Percentiles rank a stretch among this genome's conserved stretches.
These are phyloP conservation scores for Chimonanthus praecox DNA, from an alignment of 164 flowering plant genomes.

Conservation along the genomic window DNA sequence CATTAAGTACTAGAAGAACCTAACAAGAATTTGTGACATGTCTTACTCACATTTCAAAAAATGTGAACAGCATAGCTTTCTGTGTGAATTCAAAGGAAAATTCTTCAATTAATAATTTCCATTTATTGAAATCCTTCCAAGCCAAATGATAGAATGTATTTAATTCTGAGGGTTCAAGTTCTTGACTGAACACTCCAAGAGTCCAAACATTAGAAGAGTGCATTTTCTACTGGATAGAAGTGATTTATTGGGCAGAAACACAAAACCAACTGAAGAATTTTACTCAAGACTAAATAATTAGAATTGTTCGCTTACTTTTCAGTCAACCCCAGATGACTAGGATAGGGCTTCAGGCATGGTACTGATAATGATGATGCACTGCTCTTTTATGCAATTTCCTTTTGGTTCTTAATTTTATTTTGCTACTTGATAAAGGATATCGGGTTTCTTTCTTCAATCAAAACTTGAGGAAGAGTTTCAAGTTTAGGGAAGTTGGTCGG, in stretches of 20 bases:
- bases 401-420: neutral
- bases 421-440: neutral
- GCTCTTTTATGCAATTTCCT: neutral
- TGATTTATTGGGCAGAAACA: neutral
- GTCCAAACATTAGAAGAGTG: neutral
- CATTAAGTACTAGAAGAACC: no score
- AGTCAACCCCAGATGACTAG: no score
- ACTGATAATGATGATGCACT: no score
- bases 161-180: neutral
- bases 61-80: no score
- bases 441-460: neutral
- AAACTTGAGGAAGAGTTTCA: neutral
- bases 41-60: no score
- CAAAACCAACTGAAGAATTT: neutral
- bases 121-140: no score
- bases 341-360: no score
- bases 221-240: neutral
- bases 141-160: neutral
- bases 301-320: no score
- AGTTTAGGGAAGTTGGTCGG: neutral
- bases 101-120: no score
- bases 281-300: neutral
- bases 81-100: no score
- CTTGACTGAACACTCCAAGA: neutral
- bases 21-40: no score